phyloP scores from a whole-genome alignment of 2,329 filamentous ascomycete genomes.

The Fusarium xylarioides region DNA sequence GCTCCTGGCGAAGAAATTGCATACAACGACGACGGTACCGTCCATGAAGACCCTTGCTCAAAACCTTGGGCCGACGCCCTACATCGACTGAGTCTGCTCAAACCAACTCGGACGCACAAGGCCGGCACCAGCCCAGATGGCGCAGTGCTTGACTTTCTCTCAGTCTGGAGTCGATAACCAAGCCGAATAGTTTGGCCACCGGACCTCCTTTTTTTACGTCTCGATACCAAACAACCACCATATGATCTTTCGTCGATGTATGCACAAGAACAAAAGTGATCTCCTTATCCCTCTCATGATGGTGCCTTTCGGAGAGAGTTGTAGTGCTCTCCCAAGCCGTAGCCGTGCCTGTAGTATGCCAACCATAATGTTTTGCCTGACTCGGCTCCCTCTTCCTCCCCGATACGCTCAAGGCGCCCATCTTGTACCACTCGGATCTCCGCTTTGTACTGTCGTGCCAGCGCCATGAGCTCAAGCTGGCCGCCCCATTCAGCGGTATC shows the following conservation, averaged over 20 bases:
- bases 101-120: constrained; percentile 60
- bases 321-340: constrained; percentile 96
- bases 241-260: constrained; percentile 32
- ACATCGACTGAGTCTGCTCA: constrained; percentile 58
- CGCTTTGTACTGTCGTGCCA: constrained; percentile 82
- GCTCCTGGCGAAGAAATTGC: constrained; percentile 73
- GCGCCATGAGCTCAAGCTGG: constrained; percentile 85
- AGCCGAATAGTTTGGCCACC: not conserved
- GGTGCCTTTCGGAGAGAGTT: constrained; percentile 76
- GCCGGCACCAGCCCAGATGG: constrained; percentile 57
- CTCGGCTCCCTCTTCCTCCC: constrained; percentile 54
- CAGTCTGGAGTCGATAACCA: constrained; percentile 58
- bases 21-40: constrained; percentile 61
- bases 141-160: constrained; percentile 61
- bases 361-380: constrained; percentile 77
- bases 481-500: constrained; percentile 97
- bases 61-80: constrained; percentile 53
- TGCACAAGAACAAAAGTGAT: constrained; percentile 37
- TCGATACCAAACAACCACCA: constrained; percentile 39
- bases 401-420: constrained; percentile 80
- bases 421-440: constrained; percentile 88
- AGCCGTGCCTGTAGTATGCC: constrained; percentile 94
- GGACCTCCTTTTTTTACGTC: constrained; percentile 29
- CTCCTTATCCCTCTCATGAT: constrained; percentile 28
- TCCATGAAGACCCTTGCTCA: constrained; percentile 52